phyloP scores from a whole-genome alignment of 495 filamentous ascomycete genomes.

The Aspergillus olivimuriae region DNA sequence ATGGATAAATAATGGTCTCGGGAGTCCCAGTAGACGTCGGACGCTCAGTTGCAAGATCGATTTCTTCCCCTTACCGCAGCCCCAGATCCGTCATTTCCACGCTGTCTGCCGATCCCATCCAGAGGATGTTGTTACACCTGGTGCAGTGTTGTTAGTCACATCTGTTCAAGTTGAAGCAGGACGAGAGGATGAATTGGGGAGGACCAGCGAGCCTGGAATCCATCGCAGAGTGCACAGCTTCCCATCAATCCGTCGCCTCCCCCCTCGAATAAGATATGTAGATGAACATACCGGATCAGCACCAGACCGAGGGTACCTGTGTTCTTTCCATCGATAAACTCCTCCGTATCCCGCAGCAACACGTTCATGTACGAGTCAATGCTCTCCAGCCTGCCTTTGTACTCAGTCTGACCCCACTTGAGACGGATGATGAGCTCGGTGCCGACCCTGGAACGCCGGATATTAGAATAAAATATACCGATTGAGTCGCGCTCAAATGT shows the following conservation, averaged over 20 bases:
- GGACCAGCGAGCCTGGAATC: no score
- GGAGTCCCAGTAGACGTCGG: conserved; percentile 7
- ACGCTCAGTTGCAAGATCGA: conserved; percentile 2
- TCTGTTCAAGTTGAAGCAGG: no score
- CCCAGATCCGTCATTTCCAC: conserved; percentile 52
- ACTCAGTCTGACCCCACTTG: conserved; percentile 97
- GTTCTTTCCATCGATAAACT: conserved; percentile 83
- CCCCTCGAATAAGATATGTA: neutral
- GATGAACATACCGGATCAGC: conserved; percentile 66
- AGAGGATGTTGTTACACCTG: conserved; percentile 94
- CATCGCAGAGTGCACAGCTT: no score
- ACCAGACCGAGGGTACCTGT: conserved; percentile 82
- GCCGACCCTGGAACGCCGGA: conserved; percentile 57
- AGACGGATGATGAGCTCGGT: conserved; percentile 83
- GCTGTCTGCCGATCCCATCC: conserved; percentile 62
- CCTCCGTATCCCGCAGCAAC: conserved; percentile 80
- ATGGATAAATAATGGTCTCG: neutral
- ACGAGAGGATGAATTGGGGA: no score
- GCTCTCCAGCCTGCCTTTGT: conserved; percentile 83
- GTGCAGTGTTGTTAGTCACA: no score
- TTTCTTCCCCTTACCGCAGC: conserved; percentile 28
- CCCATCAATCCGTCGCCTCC: no score
- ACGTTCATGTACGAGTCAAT: conserved; percentile 99
- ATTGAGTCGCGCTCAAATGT: neutral
- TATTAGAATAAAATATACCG: conserved; percentile 4